Evolutionary conservation across 345 rosid species (phyloP), one percentile per base, ranked within the genome.

Genomic region (Brassica juncea): DNA sequence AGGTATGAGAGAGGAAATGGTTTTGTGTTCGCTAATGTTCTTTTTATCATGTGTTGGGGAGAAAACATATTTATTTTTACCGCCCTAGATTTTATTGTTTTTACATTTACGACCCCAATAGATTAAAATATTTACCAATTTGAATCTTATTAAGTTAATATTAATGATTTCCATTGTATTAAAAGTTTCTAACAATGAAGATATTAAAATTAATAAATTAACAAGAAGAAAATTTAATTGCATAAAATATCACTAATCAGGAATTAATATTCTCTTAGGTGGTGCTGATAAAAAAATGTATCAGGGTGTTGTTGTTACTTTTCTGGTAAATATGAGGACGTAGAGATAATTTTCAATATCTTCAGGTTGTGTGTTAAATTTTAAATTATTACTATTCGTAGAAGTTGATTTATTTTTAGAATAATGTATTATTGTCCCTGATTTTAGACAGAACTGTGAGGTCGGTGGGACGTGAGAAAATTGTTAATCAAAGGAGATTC

Each of bases 31-130:
- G 79, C 60, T 74, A 70, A 2, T 63, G 83, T 70, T 64, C 55
- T 21, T 70, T 80, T 81, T 65, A 81, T 81, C 83, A 80, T 31
- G 30, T 16, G 0, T 42, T 75, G 62, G 72, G 59, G 27, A 27
- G 6, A 4, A 6, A 3, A 66, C 4, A 6, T 16, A 2, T 59
- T 80, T 37, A 5, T 21, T 68, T 62, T 47, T 66, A 68, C 60
- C 21, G 44, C 68, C 25, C 23, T 21, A 52, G 5, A 9, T 75
- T 75, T 75, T 75, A 19, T 3, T 16, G 0, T 11, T 75, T 55
- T 63, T 0, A 8, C 1, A 28, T 75, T 65, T 71, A 49, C 15
- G 5, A 62, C 83, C 75, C 57, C 19, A 1, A 0, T 52, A 68
- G 34, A 68, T 11, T 11, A 6, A 42, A 34, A 14, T 6, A 19